Evolutionary conservation across 331 rosid species (phyloP).

Genomic region (Pyracantha coccinea): DNA sequence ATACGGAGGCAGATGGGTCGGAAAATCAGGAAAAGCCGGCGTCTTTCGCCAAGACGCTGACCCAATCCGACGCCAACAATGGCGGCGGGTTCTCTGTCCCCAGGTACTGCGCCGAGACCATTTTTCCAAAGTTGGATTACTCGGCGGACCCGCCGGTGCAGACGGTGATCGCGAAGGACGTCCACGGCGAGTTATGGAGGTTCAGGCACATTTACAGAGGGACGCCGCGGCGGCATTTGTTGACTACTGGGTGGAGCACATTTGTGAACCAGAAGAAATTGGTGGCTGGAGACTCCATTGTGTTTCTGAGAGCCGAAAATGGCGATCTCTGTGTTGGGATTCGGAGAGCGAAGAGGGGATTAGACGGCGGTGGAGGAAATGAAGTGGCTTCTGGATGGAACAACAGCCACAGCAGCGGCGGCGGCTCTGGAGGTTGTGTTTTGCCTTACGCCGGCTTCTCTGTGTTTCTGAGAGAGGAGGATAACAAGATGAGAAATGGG

Average conservation of each 20-base stretch:
- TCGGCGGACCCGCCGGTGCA: constrained; percentile 97
- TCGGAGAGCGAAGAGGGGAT: constrained; percentile 68
- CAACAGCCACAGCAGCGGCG: constrained; percentile 27
- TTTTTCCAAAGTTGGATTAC: constrained; percentile 84
- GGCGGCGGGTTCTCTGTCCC: constrained; percentile 99
- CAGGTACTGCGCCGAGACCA: constrained; percentile 91
- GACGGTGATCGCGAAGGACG: constrained; percentile 81
- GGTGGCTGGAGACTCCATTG: constrained; percentile 94
- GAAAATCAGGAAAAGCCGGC: constrained; percentile 68
- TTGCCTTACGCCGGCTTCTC: constrained; percentile 51
- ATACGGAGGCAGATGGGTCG: constrained; percentile 17
- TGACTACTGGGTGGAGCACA: constrained; percentile 96
- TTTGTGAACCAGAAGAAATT: constrained; percentile 96
- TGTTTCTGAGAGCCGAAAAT: constrained; percentile 66
- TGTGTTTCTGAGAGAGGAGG: constrained; percentile 43
- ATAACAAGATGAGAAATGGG: constrained; percentile 43
- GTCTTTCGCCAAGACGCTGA: constrained; percentile 85
- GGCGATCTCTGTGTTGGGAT: constrained; percentile 89
- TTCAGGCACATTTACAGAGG: constrained; percentile 93
- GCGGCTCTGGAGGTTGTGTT: constrained; percentile 23
- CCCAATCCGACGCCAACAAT: constrained; percentile 98
- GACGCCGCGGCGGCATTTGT: constrained; percentile 86
- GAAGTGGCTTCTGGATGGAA: constrained; percentile 58
- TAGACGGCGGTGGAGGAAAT: constrained; percentile 34
- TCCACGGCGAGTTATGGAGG: constrained; percentile 92